Conservation (phyloP, 2,329 filamentous ascomycete genomes). For the Fonsecaea pugnacius region DNA sequence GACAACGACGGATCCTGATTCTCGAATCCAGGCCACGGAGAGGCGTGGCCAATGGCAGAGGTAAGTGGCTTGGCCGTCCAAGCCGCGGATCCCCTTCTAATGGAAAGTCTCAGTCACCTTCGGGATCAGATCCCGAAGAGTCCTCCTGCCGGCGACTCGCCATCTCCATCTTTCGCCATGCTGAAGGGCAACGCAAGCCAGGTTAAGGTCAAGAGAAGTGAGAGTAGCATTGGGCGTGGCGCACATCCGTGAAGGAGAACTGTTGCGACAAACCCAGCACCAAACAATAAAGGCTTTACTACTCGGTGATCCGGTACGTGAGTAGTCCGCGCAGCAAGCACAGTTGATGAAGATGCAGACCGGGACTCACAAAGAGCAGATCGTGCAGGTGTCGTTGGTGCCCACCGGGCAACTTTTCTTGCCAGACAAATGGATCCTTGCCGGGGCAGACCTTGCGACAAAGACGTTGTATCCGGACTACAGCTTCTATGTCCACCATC, state of each 20-base stretch:
- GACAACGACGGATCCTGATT: neutral
- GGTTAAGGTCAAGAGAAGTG: neutral
- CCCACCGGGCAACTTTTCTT: neutral
- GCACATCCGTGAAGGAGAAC: neutral
- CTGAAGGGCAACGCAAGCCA: neutral
- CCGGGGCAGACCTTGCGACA: neutral
- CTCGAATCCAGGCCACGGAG: neutral
- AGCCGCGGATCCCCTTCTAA: neutral
- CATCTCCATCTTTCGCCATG: neutral
- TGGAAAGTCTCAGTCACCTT: neutral
- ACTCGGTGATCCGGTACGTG: neutral
- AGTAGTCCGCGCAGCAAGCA: neutral
- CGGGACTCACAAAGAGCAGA: neutral
- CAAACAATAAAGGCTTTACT: neutral
- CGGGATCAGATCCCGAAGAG: neutral
- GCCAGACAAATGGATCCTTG: conserved; percentile 1
- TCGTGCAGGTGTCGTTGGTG: conserved; percentile 2
- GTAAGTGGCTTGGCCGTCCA: neutral
- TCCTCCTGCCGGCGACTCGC: neutral
- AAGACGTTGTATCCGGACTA: neutral
- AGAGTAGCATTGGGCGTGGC: neutral
- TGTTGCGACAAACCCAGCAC: neutral
- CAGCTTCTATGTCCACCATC: neutral
- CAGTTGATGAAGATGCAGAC: neutral
- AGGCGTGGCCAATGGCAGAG: neutral